phyloP scores from a whole-genome alignment of 345 rosid genomes.

The Populus nigra region DNA sequence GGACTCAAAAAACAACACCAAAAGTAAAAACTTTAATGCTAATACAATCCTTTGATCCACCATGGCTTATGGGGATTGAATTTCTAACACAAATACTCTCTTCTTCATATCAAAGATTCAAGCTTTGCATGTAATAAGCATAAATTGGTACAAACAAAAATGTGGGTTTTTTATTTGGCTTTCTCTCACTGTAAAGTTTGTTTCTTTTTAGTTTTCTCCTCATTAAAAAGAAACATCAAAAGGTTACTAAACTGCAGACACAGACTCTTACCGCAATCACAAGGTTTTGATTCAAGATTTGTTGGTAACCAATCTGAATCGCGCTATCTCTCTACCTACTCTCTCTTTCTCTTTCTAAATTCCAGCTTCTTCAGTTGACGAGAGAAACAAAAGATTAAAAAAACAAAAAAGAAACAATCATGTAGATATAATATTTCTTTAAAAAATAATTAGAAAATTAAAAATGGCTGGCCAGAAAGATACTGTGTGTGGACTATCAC shows the following conservation, averaged over 20 bases:
- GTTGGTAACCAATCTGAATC: constrained; percentile 16
- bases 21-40: constrained; percentile 37
- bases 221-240: neutral
- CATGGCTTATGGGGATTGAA: constrained; percentile 45
- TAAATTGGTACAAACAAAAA: neutral
- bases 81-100: constrained; percentile 11
- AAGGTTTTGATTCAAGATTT: neutral
- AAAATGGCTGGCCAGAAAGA: constrained; percentile 8
- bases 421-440: neutral
- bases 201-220: neutral
- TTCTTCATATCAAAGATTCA: constrained; percentile 20
- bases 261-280: constrained; percentile 8
- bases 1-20: constrained; percentile 44
- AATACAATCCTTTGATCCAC: constrained; percentile 45
- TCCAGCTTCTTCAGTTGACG: constrained; percentile 5
- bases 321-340: constrained; percentile 3
- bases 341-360: constrained; percentile 2
- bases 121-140: neutral
- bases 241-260: neutral
- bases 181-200: neutral
- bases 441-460: neutral
- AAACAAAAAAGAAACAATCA: neutral
- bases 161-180: neutral
- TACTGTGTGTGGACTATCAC: neutral
- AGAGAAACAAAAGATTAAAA: neutral